Percentiles rank a stretch among this genome's conserved stretches.
Conservation (phyloP, 202 grass and related monocot genomes). For the Tripidium arundinaceum region DNA sequence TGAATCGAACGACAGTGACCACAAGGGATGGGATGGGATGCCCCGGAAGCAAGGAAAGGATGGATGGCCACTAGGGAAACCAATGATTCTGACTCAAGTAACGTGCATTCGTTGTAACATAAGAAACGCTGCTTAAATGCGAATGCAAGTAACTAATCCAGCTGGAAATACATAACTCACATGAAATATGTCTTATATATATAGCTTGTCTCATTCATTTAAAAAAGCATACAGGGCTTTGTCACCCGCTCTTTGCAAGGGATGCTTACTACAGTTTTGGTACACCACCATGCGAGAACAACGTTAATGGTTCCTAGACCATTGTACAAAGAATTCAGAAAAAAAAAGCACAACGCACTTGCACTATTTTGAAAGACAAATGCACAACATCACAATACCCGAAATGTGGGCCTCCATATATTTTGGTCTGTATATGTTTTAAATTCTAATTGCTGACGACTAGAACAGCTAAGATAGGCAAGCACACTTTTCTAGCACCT, state of each 20-base stretch:
- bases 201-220: not conserved
- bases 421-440: not conserved
- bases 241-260: not conserved
- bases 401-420: not conserved
- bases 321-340: not conserved
- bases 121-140: conserved; percentile 30
- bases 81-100: conserved; percentile 2
- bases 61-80: not conserved
- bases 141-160: conserved; percentile 18
- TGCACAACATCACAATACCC: not conserved
- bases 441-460: too few species aligned
- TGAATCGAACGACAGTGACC: not conserved
- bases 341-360: not conserved
- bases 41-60: not conserved
- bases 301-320: not conserved
- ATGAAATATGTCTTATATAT: not conserved
- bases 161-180: not conserved
- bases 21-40: not conserved
- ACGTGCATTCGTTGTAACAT: not conserved
- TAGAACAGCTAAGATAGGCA: not conserved
- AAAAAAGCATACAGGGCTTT: not conserved
- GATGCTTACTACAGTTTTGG: not conserved
- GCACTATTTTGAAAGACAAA: not conserved
- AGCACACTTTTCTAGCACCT: not conserved
- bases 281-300: not conserved